These are phyloP conservation scores for Auriculariales sp. DNA, from an alignment of 768 basidiomycete species.

Conservation along the genomic window DNA sequence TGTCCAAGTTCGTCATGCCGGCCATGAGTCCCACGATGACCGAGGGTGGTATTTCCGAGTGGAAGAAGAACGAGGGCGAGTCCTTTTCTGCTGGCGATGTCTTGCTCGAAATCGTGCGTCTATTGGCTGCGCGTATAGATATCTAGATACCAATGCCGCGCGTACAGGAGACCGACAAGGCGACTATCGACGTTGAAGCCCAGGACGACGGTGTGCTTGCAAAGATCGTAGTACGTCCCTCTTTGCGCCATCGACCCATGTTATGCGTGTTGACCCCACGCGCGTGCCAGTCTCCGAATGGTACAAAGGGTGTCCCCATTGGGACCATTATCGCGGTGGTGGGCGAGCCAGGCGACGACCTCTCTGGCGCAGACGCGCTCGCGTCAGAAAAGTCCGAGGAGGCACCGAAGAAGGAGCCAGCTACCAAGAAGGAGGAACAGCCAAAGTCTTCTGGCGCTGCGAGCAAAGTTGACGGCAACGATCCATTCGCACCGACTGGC, in stretches of 20 bases:
- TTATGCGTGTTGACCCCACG: neutral
- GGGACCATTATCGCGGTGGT: constrained; percentile 83
- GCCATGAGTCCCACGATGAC: constrained; percentile 99
- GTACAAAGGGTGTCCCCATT: constrained; percentile 75
- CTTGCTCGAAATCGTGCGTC: constrained; percentile 80
- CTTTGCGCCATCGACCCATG: neutral
- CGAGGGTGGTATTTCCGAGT: constrained; percentile 92
- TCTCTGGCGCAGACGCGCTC: constrained; percentile 65
- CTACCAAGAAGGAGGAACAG: constrained; percentile 20
- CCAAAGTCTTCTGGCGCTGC: constrained; percentile 26
- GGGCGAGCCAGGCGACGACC: constrained; percentile 90
- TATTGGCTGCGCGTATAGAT: neutral
- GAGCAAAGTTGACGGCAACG: constrained; percentile 15
- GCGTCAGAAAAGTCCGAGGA: constrained; percentile 46
- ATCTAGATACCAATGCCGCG: constrained; percentile 6
- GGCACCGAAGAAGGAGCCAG: constrained; percentile 21
- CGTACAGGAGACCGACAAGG: constrained; percentile 95
- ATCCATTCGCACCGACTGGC: constrained; percentile 19
- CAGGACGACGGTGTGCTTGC: constrained; percentile 94
- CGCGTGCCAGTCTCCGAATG: constrained; percentile 50
- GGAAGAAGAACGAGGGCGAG: constrained; percentile 97
- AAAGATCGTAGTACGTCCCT: constrained; percentile 76
- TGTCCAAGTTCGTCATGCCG: constrained; percentile 87
- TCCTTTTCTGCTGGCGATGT: constrained; percentile 82
- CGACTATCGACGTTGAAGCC: constrained; percentile 97